phyloP scores from a whole-genome alignment of 1,139 yeast genomes.

The Geotrichum siamense region DNA sequence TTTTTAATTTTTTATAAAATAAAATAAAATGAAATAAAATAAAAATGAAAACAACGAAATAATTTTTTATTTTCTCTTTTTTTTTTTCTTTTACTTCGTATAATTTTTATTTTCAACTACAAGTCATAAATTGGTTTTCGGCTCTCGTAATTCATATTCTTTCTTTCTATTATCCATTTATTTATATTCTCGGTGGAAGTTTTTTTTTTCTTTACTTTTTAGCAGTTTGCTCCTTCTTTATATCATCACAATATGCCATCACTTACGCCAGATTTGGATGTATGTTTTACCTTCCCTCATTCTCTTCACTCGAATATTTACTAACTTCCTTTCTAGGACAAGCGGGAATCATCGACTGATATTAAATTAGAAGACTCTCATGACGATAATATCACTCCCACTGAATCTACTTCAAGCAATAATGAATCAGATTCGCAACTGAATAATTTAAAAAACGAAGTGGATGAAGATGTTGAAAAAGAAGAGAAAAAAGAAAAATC shows the following conservation, averaged over 20 bases:
- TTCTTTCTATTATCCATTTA: too few relatives aligned
- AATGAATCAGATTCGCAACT: neutral
- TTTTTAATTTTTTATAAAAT: too few relatives aligned
- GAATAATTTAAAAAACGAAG: neutral
- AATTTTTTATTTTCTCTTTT: constrained; percentile 1
- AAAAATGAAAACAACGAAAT: neutral
- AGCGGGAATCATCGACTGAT: constrained; percentile 3
- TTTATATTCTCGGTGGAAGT: too few relatives aligned
- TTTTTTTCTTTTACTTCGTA: neutral
- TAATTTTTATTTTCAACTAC: constrained; percentile 1
- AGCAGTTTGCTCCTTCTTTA: too few relatives aligned
- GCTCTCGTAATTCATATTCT: too few relatives aligned
- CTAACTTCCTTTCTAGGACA: neutral
- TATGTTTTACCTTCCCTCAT: constrained; percentile 1
- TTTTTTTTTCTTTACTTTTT: too few relatives aligned
- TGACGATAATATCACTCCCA: too few relatives aligned
- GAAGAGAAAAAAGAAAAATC: neutral
- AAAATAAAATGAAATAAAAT: neutral
- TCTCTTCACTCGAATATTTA: neutral
- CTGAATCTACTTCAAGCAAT: neutral
- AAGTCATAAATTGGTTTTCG: too few relatives aligned
- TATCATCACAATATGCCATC: constrained; percentile 9
- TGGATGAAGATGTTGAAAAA: neutral
- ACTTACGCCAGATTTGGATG: constrained; percentile 11
- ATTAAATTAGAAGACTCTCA: too few relatives aligned